Percentiles rank a stretch among this genome's conserved stretches.
Conservation (phyloP, 2,329 filamentous ascomycete species). For the Paraphaeosphaeria sporulosa region DNA sequence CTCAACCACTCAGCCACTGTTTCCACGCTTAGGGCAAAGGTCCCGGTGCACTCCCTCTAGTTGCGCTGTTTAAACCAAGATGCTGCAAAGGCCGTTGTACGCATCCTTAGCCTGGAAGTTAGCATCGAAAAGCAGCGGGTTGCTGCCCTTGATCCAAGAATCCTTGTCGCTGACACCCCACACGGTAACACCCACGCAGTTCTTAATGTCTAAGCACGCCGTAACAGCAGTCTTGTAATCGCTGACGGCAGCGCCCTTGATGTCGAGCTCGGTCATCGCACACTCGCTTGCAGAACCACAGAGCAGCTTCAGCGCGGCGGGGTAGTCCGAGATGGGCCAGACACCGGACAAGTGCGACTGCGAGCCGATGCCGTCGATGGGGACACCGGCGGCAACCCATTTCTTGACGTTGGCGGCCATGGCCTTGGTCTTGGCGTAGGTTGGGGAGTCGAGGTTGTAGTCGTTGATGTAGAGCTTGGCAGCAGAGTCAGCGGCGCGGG, state of each 20-base stretch:
- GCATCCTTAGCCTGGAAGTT: conserved; percentile 53
- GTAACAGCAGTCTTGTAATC: conserved; percentile 65
- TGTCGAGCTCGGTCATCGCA: conserved; percentile 74
- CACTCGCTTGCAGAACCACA: conserved; percentile 63
- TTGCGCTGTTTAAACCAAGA: conserved; percentile 9
- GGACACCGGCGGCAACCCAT: conserved; percentile 68
- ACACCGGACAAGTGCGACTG: conserved; percentile 62
- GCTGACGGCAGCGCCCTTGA: conserved; percentile 61
- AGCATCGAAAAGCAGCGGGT: conserved; percentile 53
- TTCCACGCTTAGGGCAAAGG: no score
- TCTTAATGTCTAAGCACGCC: conserved; percentile 64
- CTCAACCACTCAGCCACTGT: no score
- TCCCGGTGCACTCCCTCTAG: background rate
- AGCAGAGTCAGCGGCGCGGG: conserved; percentile 69
- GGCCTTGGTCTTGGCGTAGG: conserved; percentile 63
- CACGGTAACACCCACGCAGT: conserved; percentile 72
- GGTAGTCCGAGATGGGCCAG: conserved; percentile 55
- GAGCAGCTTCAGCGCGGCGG: conserved; percentile 61
- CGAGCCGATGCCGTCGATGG: conserved; percentile 70
- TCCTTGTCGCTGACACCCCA: conserved; percentile 61
- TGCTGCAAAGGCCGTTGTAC: conserved; percentile 40
- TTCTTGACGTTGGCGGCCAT: conserved; percentile 68
- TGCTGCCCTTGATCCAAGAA: conserved; percentile 49
- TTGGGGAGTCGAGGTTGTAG: conserved; percentile 67
- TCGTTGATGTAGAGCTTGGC: conserved; percentile 82